A percentile compares a stretch with the other conserved stretches of the same genome.
Conservation (phyloP, 352 stramenopile species). For the Phytophthora colocasiae region DNA sequence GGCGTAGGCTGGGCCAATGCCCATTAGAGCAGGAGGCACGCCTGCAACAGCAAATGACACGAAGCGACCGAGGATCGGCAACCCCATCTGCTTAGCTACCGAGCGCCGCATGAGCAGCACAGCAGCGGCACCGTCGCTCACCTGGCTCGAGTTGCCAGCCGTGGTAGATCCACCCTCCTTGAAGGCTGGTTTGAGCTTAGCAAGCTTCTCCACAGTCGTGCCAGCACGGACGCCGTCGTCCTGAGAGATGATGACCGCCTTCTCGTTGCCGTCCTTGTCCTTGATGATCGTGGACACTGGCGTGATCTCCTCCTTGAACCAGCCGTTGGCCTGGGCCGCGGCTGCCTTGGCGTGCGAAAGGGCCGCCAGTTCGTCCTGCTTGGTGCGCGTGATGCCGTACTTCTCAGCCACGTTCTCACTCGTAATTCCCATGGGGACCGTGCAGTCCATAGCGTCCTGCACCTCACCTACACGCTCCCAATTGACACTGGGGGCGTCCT, state of each 20-base stretch:
- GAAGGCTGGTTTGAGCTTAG: slow-evolving; percentile 82
- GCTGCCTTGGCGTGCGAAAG: slow-evolving; percentile 81
- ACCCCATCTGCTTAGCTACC: slow-evolving; percentile 79
- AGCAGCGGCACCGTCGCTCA: slow-evolving; percentile 90
- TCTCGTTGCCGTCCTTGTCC: slow-evolving; percentile 83
- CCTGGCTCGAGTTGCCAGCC: slow-evolving; percentile 87
- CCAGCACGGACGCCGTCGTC: slow-evolving; percentile 77
- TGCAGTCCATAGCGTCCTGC: slow-evolving; percentile 85
- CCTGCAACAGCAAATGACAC: slow-evolving; percentile 86
- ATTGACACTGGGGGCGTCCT: slow-evolving; percentile 62
- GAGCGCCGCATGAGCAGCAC: slow-evolving; percentile 88
- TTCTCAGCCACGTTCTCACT: slow-evolving; percentile 89
- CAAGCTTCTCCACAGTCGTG: slow-evolving; percentile 72
- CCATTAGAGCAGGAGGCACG: slow-evolving; percentile 89
- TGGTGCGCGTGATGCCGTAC: slow-evolving; percentile 70
- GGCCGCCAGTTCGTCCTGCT: slow-evolving; percentile 85
- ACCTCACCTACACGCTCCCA: slow-evolving; percentile 61
- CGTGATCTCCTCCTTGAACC: slow-evolving; percentile 92
- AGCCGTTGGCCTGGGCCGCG: slow-evolving; percentile 75
- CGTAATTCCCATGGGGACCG: slow-evolving; percentile 86
- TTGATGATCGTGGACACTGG: slow-evolving; percentile 78
- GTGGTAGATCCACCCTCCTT: slow-evolving; percentile 84
- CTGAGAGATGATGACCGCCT: slow-evolving; percentile 72
- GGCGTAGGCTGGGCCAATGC: slow-evolving; percentile 81
- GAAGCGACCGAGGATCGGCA: slow-evolving; percentile 87